phyloP scores from a whole-genome alignment of 257 asterid species.

The Scutellaria minor region DNA sequence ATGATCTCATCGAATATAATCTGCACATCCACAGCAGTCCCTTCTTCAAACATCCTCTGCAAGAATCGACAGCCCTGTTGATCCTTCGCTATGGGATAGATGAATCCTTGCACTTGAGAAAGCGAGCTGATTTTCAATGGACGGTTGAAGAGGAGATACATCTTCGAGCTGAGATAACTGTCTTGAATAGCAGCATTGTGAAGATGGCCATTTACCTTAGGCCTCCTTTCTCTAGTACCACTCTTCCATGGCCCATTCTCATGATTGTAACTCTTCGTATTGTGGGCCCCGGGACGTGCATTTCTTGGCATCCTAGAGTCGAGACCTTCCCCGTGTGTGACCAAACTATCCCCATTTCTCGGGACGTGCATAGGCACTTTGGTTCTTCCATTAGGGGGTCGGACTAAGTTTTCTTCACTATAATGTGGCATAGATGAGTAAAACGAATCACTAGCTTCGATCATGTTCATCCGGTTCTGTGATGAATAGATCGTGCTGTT shows the following conservation, averaged over 20 bases:
- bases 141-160: constrained; percentile 40
- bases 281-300: constrained; percentile 37
- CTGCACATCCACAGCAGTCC: constrained; percentile 68
- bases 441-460: constrained; percentile 43
- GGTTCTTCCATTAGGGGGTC: constrained; percentile 40
- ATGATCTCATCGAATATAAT: constrained; percentile 75
- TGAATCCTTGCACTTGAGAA: constrained; percentile 61
- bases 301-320: constrained; percentile 42
- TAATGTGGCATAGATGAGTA: constrained; percentile 35
- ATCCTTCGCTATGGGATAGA: constrained; percentile 69
- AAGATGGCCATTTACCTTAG: constrained; percentile 39
- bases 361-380: constrained; percentile 34
- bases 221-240: constrained; percentile 41
- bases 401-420: constrained; percentile 39
- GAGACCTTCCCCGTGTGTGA: constrained; percentile 53
- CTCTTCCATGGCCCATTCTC: constrained; percentile 40
- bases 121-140: constrained; percentile 58
- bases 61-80: constrained; percentile 94
- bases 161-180: constrained; percentile 35
- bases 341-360: constrained; percentile 43
- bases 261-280: constrained; percentile 33
- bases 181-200: constrained; percentile 40
- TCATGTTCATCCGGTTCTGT: constrained; percentile 43
- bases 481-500: constrained; percentile 40
- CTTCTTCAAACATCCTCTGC: constrained; percentile 85